Percentiles rank a stretch among this genome's conserved stretches.
These are phyloP conservation scores for Lipomyces kockii DNA, from an alignment of 805 yeast genomes.

Conservation along the genomic window DNA sequence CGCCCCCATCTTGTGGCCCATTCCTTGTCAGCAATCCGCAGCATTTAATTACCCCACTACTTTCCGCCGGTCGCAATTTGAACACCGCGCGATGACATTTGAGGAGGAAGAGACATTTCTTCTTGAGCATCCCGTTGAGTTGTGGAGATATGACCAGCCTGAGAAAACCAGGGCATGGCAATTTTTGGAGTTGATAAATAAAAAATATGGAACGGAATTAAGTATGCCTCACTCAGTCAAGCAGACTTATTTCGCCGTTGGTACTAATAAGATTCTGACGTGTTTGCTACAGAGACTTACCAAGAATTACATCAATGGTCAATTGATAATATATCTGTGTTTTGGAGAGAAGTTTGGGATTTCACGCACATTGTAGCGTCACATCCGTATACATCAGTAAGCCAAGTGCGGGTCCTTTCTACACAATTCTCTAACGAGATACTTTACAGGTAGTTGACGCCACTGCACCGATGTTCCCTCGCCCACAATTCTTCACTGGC, in stretches of 20 bases:
- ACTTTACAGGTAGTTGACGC: slow-evolving; percentile 23
- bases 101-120: slow-evolving; percentile 20
- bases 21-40: no score
- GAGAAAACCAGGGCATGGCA: slow-evolving; percentile 19
- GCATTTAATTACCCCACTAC: no score
- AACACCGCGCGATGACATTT: neutral
- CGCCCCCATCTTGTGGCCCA: no score
- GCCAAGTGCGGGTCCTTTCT: neutral
- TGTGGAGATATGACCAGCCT: slow-evolving; percentile 28
- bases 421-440: neutral
- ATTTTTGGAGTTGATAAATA: slow-evolving; percentile 22
- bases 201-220: slow-evolving; percentile 9
- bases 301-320: slow-evolving; percentile 36
- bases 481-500: slow-evolving; percentile 36
- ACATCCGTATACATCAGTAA: slow-evolving; percentile 15
- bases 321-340: slow-evolving; percentile 20
- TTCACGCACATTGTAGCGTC: slow-evolving; percentile 32
- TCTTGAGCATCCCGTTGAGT: slow-evolving; percentile 25
- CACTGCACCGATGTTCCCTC: slow-evolving; percentile 36
- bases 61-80: no score
- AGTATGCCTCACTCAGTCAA: slow-evolving; percentile 12
- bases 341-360: slow-evolving; percentile 37
- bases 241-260: neutral
- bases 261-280: neutral
- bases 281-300: slow-evolving; percentile 21